Evolutionary conservation across 257 asterid genomes (phyloP).

Genomic region (Solanum bukasovii): DNA sequence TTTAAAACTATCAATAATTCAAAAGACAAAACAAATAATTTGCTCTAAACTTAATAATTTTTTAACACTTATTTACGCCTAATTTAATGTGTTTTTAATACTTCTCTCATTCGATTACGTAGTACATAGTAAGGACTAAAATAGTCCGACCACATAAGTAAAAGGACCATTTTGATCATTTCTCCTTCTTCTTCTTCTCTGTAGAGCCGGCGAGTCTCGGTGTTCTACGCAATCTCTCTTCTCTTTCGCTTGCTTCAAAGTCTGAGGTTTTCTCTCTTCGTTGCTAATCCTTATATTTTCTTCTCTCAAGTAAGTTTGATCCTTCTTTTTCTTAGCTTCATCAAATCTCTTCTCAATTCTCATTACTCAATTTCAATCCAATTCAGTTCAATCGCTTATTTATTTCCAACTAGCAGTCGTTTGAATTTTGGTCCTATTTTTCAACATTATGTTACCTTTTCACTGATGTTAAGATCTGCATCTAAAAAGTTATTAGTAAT

Average conservation of each 20-base stretch:
- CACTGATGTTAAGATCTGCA: not conserved
- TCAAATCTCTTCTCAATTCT: not conserved
- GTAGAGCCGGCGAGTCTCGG: conserved; percentile 7
- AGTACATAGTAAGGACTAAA: not conserved
- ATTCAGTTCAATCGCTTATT: not conserved
- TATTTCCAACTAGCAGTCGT: not conserved
- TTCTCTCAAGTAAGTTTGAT: conserved; percentile 29
- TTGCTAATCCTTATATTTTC: not conserved
- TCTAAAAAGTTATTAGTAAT: not conserved
- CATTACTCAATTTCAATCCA: not conserved
- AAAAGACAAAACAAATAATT: too few relatives aligned
- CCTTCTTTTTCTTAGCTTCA: not conserved
- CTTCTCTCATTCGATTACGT: too few relatives aligned
- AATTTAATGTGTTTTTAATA: too few relatives aligned
- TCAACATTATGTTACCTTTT: not conserved
- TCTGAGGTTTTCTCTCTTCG: conserved; percentile 1
- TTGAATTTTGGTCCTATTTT: not conserved
- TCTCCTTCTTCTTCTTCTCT: not conserved
- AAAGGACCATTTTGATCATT: not conserved
- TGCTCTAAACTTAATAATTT: too few relatives aligned
- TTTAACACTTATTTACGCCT: too few relatives aligned
- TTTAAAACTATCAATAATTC: too few relatives aligned
- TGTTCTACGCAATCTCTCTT: conserved; percentile 51
- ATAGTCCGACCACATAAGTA: not conserved
- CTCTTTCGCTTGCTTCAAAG: conserved; percentile 17